Percentiles rank a stretch among this genome's conserved stretches.
These are phyloP conservation scores for Globisporangium camurandrum DNA, from an alignment of 352 stramenopile genomes.

Conservation along the genomic window DNA sequence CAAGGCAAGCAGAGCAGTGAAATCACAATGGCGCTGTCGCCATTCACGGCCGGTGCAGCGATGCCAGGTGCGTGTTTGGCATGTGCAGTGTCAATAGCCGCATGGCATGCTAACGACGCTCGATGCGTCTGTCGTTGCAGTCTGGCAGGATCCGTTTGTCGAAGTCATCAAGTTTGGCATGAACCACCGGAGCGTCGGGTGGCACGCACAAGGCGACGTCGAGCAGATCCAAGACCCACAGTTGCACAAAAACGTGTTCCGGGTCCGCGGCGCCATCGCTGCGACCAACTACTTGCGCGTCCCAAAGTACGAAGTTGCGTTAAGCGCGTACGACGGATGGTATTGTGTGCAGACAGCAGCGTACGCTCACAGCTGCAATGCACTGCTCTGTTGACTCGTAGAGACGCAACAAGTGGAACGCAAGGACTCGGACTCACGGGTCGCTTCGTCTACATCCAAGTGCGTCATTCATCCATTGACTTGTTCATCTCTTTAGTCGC, in stretches of 20 bases:
- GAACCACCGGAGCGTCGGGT: slow-evolving; percentile 49
- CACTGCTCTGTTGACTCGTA: slow-evolving; percentile 1
- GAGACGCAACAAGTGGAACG: slow-evolving; percentile 34
- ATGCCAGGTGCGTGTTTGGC: slow-evolving; percentile 18
- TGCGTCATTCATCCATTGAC: slow-evolving; percentile 9
- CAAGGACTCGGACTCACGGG: slow-evolving; percentile 59
- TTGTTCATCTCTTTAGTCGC: not conserved
- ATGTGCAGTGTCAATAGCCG: not conserved
- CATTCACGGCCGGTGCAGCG: slow-evolving; percentile 11
- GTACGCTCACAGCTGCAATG: not conserved
- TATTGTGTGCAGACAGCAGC: not conserved
- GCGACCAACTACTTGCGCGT: slow-evolving; percentile 70
- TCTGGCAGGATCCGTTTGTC: slow-evolving; percentile 84
- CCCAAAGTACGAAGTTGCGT: slow-evolving; percentile 26
- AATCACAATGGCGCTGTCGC: slow-evolving; percentile 14
- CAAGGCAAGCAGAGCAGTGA: too few relatives aligned
- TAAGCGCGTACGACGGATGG: too few relatives aligned
- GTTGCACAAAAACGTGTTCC: slow-evolving; percentile 77
- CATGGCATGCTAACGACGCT: not conserved
- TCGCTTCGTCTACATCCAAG: slow-evolving; percentile 64
- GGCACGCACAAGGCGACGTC: slow-evolving; percentile 51
- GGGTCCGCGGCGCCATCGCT: slow-evolving; percentile 62
- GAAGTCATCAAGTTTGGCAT: slow-evolving; percentile 77
- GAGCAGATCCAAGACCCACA: slow-evolving; percentile 51
- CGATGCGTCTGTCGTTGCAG: slow-evolving; percentile 13